Conservation (phyloP, 2,329 filamentous ascomycete species). For the Amylocarpus encephaloides region DNA sequence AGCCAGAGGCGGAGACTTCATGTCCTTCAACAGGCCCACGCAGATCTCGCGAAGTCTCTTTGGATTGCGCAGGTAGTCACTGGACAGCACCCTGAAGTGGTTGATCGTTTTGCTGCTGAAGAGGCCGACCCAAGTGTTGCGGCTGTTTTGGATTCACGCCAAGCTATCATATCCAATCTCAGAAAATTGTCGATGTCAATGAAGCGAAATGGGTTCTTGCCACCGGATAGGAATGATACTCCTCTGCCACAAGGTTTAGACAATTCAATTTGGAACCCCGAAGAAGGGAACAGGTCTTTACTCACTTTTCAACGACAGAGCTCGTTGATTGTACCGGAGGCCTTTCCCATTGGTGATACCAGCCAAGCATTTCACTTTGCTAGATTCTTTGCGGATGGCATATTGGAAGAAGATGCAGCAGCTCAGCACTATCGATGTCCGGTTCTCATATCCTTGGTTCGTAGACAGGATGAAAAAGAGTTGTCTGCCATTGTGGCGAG, state of each 20-base stretch:
- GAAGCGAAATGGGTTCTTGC: constrained; percentile 74
- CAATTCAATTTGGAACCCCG: constrained; percentile 74
- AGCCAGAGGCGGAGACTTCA: constrained; percentile 48
- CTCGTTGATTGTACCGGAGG: constrained; percentile 48
- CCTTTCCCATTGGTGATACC: constrained; percentile 73
- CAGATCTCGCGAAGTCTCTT: constrained; percentile 77
- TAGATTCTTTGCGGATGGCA: constrained; percentile 67
- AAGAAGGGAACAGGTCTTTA: constrained; percentile 36
- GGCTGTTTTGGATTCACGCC: constrained; percentile 43
- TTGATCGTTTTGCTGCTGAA: constrained; percentile 7
- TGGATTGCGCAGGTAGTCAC: constrained; percentile 63
- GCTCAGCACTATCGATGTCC: constrained; percentile 63
- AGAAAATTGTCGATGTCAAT: constrained; percentile 74
- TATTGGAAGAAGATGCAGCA: constrained; percentile 66
- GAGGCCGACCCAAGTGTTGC: constrained; percentile 29
- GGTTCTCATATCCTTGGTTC: constrained; percentile 69
- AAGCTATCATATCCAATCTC: constrained; percentile 56
- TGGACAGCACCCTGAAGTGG: constrained; percentile 26
- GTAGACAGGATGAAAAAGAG: constrained; percentile 61
- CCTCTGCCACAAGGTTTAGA: constrained; percentile 73
- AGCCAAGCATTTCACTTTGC: constrained; percentile 70
- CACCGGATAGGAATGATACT: constrained; percentile 54
- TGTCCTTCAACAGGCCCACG: constrained; percentile 67
- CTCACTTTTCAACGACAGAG: constrained; percentile 23
- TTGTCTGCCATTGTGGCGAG: constrained; percentile 71